Evolutionary conservation across 257 asterid genomes (phyloP), one percentile per base, ranked within the genome.

Genomic region (Capsicum rhomboideum): DNA sequence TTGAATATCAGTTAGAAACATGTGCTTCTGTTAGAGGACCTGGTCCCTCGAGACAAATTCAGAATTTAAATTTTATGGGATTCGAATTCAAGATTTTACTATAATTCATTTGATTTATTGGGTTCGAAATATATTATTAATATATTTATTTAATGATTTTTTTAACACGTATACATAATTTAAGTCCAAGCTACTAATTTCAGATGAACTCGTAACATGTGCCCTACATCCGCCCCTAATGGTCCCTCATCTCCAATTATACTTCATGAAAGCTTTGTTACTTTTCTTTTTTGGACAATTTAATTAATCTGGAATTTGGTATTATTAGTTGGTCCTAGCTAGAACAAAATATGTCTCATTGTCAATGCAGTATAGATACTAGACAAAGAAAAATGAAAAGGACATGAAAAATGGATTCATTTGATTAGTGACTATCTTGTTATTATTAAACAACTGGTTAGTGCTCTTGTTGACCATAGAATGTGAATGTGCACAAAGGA

Each of bases 211-310:
- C 29, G 17, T 58, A 58, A 12, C 16, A 58, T 58, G 66, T 58
- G 17, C 3, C n/a, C 21, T 58, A 28, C 11, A 11, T 58, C 6
- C 21, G 1, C 6, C 67, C 31, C 34, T 2, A 59, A 59, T 83
- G 89, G 88, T 78, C 90, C 88, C 87, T 75, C 23, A 71, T 68
- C 34, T 37, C 78, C 78, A 69, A 42, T 69, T 37, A 69, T 69
- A 20, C 44, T 66, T 29, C 21, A 29, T 29, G 18, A 44, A 12
- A n/a, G 11, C 20, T 44, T 72, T 44, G 11, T 72, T 72, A 44
- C 54, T 44, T 72, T 31, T 46, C 23, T 52, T 66, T 31, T 46
- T 6, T 23, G 13, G 40, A 46, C 58, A 23, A 21, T 46, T 44
- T 74, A 23, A 13, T 66, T 74, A 8, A 74, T 23, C 59, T 46